Evolutionary conservation across 257 asterid species (phyloP).

Genomic region (Solanum tacnaense): DNA sequence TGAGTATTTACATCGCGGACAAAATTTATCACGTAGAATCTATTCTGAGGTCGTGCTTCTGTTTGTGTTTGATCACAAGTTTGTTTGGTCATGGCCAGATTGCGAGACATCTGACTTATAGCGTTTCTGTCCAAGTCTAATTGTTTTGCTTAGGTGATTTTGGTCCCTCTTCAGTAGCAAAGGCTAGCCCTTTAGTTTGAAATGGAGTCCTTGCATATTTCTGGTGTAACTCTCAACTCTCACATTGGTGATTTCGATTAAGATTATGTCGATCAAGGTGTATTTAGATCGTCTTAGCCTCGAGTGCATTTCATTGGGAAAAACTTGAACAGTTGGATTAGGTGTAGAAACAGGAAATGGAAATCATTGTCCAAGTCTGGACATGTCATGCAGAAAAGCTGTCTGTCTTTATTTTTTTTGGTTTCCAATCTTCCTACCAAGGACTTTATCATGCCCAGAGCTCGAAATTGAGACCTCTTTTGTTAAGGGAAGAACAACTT

Average conservation of each 20-base stretch:
- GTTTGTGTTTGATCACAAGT: neutral
- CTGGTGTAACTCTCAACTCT: neutral
- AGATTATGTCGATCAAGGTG: neutral
- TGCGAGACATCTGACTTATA: neutral
- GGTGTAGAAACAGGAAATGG: neutral
- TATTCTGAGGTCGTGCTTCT: neutral
- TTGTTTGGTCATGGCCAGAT: neutral
- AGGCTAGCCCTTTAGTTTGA: constrained; percentile 4
- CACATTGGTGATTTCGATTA: neutral
- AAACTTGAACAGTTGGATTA: neutral
- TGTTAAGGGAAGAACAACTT: neutral
- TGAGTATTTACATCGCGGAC: neutral
- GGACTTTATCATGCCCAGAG: neutral
- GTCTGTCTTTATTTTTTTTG: neutral
- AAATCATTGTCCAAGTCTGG: neutral
- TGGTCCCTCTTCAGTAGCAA: neutral
- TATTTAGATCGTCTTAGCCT: neutral
- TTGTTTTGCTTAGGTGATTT: neutral
- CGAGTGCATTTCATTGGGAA: neutral
- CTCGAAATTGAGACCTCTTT: too few relatives aligned
- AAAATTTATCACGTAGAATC: neutral
- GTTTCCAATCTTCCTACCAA: too few relatives aligned
- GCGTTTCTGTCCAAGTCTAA: neutral
- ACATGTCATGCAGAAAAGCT: neutral
- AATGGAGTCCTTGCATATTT: neutral